Base-by-base conservation (phyloP, 2,329 filamentous ascomycete genomes). In the Sarocladiaceae sp. region DNA sequence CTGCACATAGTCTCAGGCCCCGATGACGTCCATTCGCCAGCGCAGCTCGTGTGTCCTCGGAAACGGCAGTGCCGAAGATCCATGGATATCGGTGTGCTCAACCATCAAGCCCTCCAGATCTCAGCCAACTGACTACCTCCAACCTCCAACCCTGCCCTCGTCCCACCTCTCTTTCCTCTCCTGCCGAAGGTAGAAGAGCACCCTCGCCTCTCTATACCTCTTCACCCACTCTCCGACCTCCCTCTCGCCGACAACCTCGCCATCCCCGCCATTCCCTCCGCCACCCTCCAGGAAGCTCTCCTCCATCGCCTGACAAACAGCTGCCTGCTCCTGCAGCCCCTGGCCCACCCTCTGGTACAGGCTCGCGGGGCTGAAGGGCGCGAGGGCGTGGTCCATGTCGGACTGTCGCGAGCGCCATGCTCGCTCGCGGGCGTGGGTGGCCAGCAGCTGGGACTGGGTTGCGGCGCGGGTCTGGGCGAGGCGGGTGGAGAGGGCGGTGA, bases 131-230 rank as follows among this genome's bases (percentile, higher is more conserved):
- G 10, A 19, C 80, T 69, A 91, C 57, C 91, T 78, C 93, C 93
- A 97, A 1, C 93, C 93, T 10, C 91, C 91, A 26, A 97, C 91
- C 53, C 91, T 75, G 19, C 91, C 89, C 65, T 97, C 91, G 61
- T 97, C 93, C 93, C 93, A 97, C 55, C 93, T 76, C 56, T 89
- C 85, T 64, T 90, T 95, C 52, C 88, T 78, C 69, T 97, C 93
- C 58, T 83, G 81, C 47, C 93, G 75, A 44, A 90, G 70, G 58
- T 93, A 94, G 49, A 83, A 83, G 46, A 85, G 68, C 54, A 85
- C 85, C 59, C 83, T 86, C 9, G 85, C 86, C 54, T 91, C 89
- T 53, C 88, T 75, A 51, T 95, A 85, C 55, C 85, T 70, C 56
- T 83, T 76, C 16, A 95, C 79, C 81, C 93, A 97, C 48, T 97